Evolutionary conservation across 768 basidiomycete species (phyloP).

Genomic region (Tylopilus rubrobrunneus): DNA sequence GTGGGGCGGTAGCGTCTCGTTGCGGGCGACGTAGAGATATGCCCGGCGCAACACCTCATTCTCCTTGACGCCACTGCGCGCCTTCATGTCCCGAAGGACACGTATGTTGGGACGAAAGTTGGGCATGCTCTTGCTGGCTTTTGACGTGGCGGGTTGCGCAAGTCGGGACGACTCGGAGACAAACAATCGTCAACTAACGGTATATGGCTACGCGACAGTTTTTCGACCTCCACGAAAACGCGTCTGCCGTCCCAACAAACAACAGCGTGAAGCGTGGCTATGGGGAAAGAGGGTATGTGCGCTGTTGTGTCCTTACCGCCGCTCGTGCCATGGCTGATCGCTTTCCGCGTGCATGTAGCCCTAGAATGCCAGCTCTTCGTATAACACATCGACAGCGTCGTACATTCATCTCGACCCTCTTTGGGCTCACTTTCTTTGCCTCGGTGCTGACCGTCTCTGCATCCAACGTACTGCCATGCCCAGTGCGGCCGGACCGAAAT

Average conservation of each 20-base stretch:
- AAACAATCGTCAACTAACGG: conserved; percentile 24
- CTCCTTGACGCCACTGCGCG: conserved; percentile 62
- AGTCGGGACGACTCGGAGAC: neutral
- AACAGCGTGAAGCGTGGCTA: conserved; percentile 13
- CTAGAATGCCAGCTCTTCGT: conserved; percentile 60
- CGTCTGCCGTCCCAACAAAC: neutral
- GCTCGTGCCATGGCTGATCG: conserved; percentile 40
- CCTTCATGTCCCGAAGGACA: conserved; percentile 76
- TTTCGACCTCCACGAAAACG: neutral
- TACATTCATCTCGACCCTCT: conserved; percentile 72
- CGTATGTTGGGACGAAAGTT: conserved; percentile 39
- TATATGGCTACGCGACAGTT: neutral
- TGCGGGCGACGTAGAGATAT: conserved; percentile 90
- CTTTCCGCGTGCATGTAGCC: conserved; percentile 38
- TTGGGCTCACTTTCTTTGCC: conserved; percentile 76
- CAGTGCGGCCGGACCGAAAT: conserved; percentile 55
- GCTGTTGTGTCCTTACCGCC: conserved; percentile 9
- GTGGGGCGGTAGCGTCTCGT: conserved; percentile 81
- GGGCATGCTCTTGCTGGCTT: conserved; percentile 13
- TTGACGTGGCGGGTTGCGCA: neutral
- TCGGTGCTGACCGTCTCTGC: conserved; percentile 77
- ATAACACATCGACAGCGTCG: conserved; percentile 57
- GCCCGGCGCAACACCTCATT: conserved; percentile 85
- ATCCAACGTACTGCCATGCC: conserved; percentile 76
- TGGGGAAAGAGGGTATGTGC: conserved; percentile 24